Evolutionary conservation across 176 grass and related monocot genomes (phyloP).

Genomic region (Rhynchospora tenuis): DNA sequence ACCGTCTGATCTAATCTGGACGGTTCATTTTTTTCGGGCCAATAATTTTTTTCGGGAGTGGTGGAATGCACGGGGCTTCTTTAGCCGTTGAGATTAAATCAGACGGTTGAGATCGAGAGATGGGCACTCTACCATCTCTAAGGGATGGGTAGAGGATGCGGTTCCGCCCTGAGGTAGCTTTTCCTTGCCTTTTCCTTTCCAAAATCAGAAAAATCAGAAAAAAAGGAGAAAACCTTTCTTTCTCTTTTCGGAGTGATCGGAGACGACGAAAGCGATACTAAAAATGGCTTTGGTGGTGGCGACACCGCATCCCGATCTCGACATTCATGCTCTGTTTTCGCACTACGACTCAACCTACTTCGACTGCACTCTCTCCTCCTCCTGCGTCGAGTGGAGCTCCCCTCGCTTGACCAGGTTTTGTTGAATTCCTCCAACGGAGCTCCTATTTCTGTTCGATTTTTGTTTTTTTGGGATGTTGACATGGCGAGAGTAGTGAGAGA

Average conservation of each 20-base stretch:
- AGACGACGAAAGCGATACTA: background rate
- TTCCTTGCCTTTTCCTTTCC: too few relatives aligned
- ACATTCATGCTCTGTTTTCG: conserved; percentile 40
- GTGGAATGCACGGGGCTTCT: too few relatives aligned
- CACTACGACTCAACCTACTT: conserved; percentile 69
- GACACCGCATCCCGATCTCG: conserved; percentile 35
- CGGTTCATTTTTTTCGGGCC: too few relatives aligned
- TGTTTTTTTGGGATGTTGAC: background rate
- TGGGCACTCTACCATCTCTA: too few relatives aligned
- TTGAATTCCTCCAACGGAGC: background rate
- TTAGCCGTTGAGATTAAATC: too few relatives aligned
- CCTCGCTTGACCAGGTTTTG: conserved; percentile 24
- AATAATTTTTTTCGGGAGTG: too few relatives aligned
- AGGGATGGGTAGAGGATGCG: too few relatives aligned
- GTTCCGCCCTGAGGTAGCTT: too few relatives aligned
- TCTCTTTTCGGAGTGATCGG: background rate
- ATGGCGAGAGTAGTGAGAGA: background rate
- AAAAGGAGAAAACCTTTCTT: background rate
- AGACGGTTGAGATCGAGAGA: too few relatives aligned
- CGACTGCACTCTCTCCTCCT: conserved; percentile 36
- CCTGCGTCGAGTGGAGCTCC: conserved; percentile 38
- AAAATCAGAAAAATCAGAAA: background rate
- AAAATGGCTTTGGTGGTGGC: conserved; percentile 5
- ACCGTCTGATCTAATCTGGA: too few relatives aligned
- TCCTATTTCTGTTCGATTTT: background rate